Base-by-base conservation (phyloP, 2,329 filamentous ascomycete species). In the Neopestalotiopsis rosae region DNA sequence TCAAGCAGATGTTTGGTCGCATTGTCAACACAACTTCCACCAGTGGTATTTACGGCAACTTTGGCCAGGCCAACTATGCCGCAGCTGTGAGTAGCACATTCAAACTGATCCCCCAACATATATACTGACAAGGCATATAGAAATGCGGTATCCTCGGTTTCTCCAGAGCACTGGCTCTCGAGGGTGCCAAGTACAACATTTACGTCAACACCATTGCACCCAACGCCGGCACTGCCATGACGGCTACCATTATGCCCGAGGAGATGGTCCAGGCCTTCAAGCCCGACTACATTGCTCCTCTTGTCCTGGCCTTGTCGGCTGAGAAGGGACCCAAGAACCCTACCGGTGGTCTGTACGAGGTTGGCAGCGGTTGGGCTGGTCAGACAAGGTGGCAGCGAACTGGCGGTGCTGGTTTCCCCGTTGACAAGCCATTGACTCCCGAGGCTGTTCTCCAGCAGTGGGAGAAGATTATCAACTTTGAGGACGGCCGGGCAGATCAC, bases 191-290 rank as follows among this genome's bases (percentile, higher is more conserved):
- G 87, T 94, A 99, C 88, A 97, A 98, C 87, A 98, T 99, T 82
- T 94, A 90, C 76, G 94, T 97, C 81, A 99, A 99, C 88, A 97
- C 95, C 69, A 98, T 99, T 77, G 96, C 96, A 30, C 96, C 96
- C 74, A 99, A 98, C 78, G 96, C 96, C 52, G 96, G 96, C 75
- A 99, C 96, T 59, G 91, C 92, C 79, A 96, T 99, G 93, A 99
- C 96, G 68, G 89, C 91, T 74, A 95, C 93, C 65, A 93, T 99
- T 80, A 89, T 99, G 87, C 96, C 96, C 38, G 94, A 97, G 83
- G 96, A 99, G 85, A 90, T 98, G 85, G 95, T 99, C 20, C 95
- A 98, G 85, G 95, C 96, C 61, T 97, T 99, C 88, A 99, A 98
- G 90, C 96, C 96, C 70, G 95, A 98, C 79, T 98, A 97, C 83